Percentiles rank a stretch among this genome's conserved stretches.
phyloP scores from a whole-genome alignment of 2,329 filamentous ascomycete genomes.

The Colletotrichum gloeosporioides region DNA sequence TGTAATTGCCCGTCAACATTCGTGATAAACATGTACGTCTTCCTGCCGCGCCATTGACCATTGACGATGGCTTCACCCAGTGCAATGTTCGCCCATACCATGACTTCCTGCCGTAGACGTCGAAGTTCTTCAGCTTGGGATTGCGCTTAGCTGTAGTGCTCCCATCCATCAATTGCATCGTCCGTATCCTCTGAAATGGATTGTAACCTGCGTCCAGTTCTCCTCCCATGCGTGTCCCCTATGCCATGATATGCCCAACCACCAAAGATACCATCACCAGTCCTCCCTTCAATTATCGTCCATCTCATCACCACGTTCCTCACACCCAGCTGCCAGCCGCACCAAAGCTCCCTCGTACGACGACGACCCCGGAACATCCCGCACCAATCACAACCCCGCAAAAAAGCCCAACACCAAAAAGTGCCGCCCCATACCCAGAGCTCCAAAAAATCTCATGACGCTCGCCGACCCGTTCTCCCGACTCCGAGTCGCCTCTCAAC shows the following conservation, averaged over 20 bases:
- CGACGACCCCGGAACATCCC: not conserved
- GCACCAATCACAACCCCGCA: slow-evolving; percentile 2
- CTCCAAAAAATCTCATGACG: slow-evolving; percentile 14
- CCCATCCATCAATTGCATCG: not conserved
- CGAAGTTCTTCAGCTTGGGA: not conserved
- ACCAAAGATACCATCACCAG: not conserved
- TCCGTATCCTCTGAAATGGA: not conserved
- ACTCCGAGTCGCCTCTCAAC: not conserved
- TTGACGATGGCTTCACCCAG: not conserved
- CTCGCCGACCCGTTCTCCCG: not conserved
- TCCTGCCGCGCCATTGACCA: not conserved
- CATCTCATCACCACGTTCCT: not conserved
- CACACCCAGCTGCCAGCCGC: not conserved
- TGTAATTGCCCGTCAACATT: not conserved
- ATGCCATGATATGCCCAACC: not conserved
- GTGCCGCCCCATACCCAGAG: not conserved
- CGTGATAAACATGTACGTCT: accelerated
- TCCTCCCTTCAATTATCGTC: not conserved
- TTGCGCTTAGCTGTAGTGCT: accelerated
- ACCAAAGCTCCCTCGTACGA: slow-evolving; percentile 1
- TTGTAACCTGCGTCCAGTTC: not conserved
- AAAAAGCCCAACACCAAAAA: not conserved
- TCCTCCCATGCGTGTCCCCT: accelerated
- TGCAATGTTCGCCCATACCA: not conserved
- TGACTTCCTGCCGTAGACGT: not conserved